Conservation (phyloP, 2,329 filamentous ascomycete genomes). For the Rhynchosporium agropyri region DNA sequence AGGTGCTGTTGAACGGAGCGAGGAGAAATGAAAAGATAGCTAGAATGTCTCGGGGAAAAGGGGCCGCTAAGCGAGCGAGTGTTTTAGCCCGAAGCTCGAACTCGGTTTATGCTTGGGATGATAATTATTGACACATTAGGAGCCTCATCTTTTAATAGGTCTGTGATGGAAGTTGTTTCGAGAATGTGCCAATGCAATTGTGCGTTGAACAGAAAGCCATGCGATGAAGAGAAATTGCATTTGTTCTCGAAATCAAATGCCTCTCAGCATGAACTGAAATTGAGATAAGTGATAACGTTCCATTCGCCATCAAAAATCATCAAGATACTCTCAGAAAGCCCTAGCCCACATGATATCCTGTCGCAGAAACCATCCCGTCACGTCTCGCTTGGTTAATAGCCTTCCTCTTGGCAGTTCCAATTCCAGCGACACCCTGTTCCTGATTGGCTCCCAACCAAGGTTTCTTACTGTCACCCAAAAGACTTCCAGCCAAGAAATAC, state of each 20-base stretch:
- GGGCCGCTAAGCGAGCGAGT: slow-evolving; percentile 7
- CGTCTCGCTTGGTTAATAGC: slow-evolving; percentile 59
- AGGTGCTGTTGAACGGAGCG: too few relatives aligned
- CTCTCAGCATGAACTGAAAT: not conserved
- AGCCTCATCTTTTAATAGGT: too few relatives aligned
- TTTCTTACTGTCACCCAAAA: slow-evolving; percentile 87
- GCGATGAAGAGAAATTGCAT: not conserved
- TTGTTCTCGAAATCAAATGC: not conserved
- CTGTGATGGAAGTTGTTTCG: too few relatives aligned
- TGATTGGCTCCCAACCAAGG: slow-evolving; percentile 92
- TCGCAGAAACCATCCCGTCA: slow-evolving; percentile 33
- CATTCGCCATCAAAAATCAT: not conserved
- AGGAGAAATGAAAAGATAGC: too few relatives aligned
- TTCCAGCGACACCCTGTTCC: slow-evolving; percentile 74
- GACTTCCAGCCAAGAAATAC: slow-evolving; percentile 83
- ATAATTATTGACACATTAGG: too few relatives aligned
- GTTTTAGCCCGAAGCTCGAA: not conserved
- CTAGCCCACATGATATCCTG: slow-evolving; percentile 17
- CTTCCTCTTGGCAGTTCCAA: slow-evolving; percentile 84
- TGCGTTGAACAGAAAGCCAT: too few relatives aligned
- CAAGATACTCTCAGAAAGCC: too few relatives aligned
- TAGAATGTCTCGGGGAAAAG: not conserved
- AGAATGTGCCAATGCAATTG: too few relatives aligned
- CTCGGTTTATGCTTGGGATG: too few relatives aligned
- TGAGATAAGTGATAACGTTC: not conserved